These are phyloP conservation scores for Chrysanthemum makinoi DNA, from an alignment of 129 eudicot genomes.

Conservation along the genomic window DNA sequence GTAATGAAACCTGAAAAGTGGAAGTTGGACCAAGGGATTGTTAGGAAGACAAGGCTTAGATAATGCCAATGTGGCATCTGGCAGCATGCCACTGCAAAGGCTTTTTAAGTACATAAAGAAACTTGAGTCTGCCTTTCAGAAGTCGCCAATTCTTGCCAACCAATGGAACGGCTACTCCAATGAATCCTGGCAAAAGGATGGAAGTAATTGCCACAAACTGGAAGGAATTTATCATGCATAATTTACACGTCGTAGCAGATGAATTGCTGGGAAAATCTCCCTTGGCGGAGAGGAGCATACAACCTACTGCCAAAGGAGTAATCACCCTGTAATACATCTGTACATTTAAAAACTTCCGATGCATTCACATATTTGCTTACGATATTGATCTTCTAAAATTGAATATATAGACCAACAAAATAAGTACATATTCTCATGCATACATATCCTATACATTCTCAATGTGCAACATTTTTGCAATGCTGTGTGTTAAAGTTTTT, in stretches of 20 bases:
- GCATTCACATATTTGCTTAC: background rate
- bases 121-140: slow-evolving; percentile 57
- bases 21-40: slow-evolving; percentile 64
- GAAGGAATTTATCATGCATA: background rate
- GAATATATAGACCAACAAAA: slow-evolving; percentile 23
- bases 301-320: slow-evolving; percentile 33
- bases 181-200: slow-evolving; percentile 39
- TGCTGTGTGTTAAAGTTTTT: background rate
- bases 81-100: slow-evolving; percentile 43
- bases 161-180: slow-evolving; percentile 32
- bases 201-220: background rate
- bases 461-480: slow-evolving; percentile 7
- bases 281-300: slow-evolving; percentile 24
- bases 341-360: slow-evolving; percentile 14
- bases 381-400: background rate
- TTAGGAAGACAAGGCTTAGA: slow-evolving; percentile 43
- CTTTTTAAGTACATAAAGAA: background rate
- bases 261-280: slow-evolving; percentile 39
- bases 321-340: slow-evolving; percentile 30
- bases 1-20: slow-evolving; percentile 68
- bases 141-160: slow-evolving; percentile 47
- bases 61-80: too few species aligned
- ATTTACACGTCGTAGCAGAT: background rate
- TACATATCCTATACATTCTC: slow-evolving; percentile 27
- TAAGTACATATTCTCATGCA: slow-evolving; percentile 22